phyloP scores from a whole-genome alignment of 1,284 basidiomycete species.

The Malassezia brasiliensis region DNA sequence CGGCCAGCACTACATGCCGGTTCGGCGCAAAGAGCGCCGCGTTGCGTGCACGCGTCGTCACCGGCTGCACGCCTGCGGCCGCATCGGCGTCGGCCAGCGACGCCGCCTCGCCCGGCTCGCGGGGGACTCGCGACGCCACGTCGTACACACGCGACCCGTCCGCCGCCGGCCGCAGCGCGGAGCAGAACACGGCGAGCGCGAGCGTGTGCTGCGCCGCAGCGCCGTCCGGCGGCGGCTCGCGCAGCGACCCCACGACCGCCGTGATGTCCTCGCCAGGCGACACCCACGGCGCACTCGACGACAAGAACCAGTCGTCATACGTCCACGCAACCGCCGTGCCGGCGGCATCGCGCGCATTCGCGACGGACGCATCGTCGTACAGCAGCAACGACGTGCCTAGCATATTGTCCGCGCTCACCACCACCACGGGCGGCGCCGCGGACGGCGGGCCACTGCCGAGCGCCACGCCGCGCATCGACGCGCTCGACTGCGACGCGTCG shows the following conservation, averaged over 20 bases:
- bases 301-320: conserved; percentile 15
- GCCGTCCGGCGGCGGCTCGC: background rate
- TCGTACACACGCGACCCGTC: conserved; percentile 4
- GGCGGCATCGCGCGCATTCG: background rate
- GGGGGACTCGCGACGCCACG: conserved; percentile 1
- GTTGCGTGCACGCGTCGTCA: conserved; percentile 6
- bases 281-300: background rate
- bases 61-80: background rate
- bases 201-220: background rate
- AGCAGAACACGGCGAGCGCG: conserved; percentile 6
- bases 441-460: background rate
- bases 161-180: background rate
- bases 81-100: background rate
- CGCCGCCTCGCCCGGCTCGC: background rate
- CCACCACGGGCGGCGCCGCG: background rate
- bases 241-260: background rate
- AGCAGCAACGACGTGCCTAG: conserved; percentile 6
- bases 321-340: conserved; percentile 8
- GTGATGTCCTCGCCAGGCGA: background rate
- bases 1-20: conserved; percentile 10
- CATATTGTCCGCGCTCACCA: conserved; percentile 7
- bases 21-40: background rate
- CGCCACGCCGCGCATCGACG: background rate
- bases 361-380: conserved; percentile 4
- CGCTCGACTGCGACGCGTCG: background rate